These are phyloP conservation scores for Ceratocystis papillata DNA, from an alignment of 2,329 filamentous ascomycete species.

Conservation along the genomic window DNA sequence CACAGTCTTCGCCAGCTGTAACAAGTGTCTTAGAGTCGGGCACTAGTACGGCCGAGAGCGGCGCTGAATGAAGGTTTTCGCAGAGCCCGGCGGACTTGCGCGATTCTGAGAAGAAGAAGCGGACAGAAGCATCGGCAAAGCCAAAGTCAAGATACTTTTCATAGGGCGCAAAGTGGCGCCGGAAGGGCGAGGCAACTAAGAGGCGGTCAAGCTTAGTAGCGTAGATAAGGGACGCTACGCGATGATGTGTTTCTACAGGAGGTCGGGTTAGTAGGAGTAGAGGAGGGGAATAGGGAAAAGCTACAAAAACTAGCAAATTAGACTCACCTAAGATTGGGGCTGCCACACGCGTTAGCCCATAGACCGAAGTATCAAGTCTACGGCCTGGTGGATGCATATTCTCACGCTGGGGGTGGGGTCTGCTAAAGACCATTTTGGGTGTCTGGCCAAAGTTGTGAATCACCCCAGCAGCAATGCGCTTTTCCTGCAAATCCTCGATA, in stretches of 20 bases:
- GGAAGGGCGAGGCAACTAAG: conserved; percentile 71
- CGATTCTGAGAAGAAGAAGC: conserved; percentile 78
- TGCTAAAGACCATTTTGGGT: conserved; percentile 83
- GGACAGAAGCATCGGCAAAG: conserved; percentile 81
- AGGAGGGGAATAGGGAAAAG: neutral
- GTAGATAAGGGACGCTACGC: conserved; percentile 68
- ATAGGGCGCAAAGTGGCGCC: conserved; percentile 80
- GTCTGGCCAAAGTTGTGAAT: conserved; percentile 99
- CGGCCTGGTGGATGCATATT: conserved; percentile 52
- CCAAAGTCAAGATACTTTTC: conserved; percentile 96
- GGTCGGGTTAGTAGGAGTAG: neutral
- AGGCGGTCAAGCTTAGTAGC: conserved; percentile 71
- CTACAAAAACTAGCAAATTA: neutral
- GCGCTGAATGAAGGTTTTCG: conserved; percentile 86
- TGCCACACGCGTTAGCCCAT: conserved; percentile 65
- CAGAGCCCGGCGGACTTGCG: conserved; percentile 77
- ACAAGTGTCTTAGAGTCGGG: conserved; percentile 84
- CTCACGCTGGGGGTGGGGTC: conserved; percentile 67
- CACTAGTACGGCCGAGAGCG: conserved; percentile 72
- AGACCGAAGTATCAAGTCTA: conserved; percentile 61
- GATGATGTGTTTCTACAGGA: conserved; percentile 58
- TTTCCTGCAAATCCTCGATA: conserved; percentile 78
- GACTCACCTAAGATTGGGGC: conserved; percentile 47
- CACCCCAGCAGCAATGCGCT: conserved; percentile 80
- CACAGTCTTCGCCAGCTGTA: conserved; percentile 85